Conservation (phyloP, 225 moss, liverwort and hornwort species). For the Antitrichia curtipendula region DNA sequence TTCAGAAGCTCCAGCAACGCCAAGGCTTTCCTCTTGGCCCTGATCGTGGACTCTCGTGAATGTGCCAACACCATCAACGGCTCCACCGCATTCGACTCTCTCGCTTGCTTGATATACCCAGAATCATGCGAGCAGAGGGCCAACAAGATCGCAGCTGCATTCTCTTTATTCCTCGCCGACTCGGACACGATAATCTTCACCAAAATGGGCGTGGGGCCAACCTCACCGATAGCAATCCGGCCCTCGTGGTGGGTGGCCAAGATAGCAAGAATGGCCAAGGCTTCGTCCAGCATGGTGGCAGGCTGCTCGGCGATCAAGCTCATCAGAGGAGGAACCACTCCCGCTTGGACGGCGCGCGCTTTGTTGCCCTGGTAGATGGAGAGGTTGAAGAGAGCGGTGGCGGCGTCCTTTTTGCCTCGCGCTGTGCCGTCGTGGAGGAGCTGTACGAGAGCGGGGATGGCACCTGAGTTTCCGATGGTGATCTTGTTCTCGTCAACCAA, state of each 20-base stretch:
- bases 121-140: constrained; percentile 45
- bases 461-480: constrained; percentile 53
- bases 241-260: constrained; percentile 65
- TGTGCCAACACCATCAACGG: constrained; percentile 23
- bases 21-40: constrained; percentile 62
- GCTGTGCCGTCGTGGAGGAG: constrained; percentile 60
- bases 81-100: constrained; percentile 25
- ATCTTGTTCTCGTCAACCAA: constrained; percentile 72
- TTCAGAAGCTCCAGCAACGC: constrained; percentile 49
- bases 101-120: constrained; percentile 18
- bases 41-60: constrained; percentile 38
- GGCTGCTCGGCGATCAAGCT: constrained; percentile 25
- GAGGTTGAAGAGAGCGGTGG: constrained; percentile 84
- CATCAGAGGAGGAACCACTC: constrained; percentile 69
- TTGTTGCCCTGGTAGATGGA: constrained; percentile 82
- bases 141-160: constrained; percentile 58
- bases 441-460: constrained; percentile 69
- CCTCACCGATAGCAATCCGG: constrained; percentile 38
- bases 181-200: constrained; percentile 45
- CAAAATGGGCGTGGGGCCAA: constrained; percentile 41
- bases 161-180: constrained; percentile 61
- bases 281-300: constrained; percentile 74
- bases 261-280: constrained; percentile 72
- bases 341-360: constrained; percentile 56
- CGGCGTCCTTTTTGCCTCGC: constrained; percentile 84